Evolutionary conservation across 2,329 filamentous ascomycete species (phyloP).

Genomic region (Claviceps citrina): DNA sequence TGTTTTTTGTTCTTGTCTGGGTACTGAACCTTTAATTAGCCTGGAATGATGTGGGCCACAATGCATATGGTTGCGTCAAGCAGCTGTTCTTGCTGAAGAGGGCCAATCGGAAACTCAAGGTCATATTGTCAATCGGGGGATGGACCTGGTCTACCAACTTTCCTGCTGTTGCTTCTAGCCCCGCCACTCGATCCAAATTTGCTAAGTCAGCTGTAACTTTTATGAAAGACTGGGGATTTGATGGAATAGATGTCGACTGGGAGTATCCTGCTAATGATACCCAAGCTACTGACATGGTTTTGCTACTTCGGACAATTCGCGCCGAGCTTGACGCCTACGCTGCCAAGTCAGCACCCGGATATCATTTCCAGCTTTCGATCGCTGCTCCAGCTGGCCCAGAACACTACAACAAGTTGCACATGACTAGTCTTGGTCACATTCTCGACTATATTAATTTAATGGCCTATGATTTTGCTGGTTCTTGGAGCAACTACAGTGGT

Average conservation of each 20-base stretch:
- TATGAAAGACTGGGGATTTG: constrained; percentile 56
- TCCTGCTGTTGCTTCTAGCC: constrained; percentile 47
- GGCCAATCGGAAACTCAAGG: constrained; percentile 59
- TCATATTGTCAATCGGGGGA: constrained; percentile 67
- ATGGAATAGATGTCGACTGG: constrained; percentile 31
- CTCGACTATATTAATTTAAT: constrained; percentile 52
- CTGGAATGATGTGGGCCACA: constrained; percentile 50
- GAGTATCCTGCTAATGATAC: constrained; percentile 22
- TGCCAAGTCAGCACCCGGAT: constrained; percentile 24
- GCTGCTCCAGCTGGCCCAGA: constrained; percentile 34
- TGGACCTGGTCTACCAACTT: constrained; percentile 77
- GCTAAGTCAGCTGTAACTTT: constrained; percentile 52
- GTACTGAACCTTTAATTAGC: constrained; percentile 17
- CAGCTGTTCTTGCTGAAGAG: constrained; percentile 68
- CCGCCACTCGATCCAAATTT: constrained; percentile 47
- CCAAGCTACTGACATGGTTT: constrained; percentile 29
- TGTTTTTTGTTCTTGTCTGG: not conserved
- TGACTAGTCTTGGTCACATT: constrained; percentile 30
- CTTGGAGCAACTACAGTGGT: constrained; percentile 47
- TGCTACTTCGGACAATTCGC: constrained; percentile 29
- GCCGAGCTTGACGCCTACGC: constrained; percentile 34
- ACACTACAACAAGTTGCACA: constrained; percentile 33
- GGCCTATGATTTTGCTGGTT: constrained; percentile 65
- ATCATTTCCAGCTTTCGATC: constrained; percentile 40
- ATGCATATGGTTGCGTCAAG: constrained; percentile 69